Evolutionary conservation across 2,329 filamentous ascomycete species (phyloP).

Genomic region (Sphaerulina musiva): DNA sequence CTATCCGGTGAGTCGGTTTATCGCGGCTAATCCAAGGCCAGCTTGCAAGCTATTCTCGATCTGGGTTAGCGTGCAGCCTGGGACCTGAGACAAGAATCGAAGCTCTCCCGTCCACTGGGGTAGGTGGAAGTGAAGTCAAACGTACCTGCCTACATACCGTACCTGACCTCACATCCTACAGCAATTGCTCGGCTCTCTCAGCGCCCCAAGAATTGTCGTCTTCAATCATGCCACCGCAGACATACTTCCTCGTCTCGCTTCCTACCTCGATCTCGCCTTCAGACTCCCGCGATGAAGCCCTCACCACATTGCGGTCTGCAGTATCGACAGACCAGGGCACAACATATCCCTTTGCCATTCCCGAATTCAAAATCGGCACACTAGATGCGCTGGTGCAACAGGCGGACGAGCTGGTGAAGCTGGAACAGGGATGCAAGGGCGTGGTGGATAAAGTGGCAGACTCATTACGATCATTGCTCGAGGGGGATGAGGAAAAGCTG

Average conservation of each 20-base stretch:
- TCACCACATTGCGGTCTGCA: conserved; percentile 66
- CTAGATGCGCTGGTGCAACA: conserved; percentile 92
- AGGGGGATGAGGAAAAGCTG: conserved; percentile 75
- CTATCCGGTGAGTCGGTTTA: background rate
- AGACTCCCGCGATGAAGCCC: conserved; percentile 70
- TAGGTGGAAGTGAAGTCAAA: background rate
- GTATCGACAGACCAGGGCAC: conserved; percentile 68
- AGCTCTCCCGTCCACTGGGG: background rate
- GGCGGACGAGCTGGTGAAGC: conserved; percentile 87
- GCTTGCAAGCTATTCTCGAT: too few species aligned
- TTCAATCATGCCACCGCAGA: conserved; percentile 37
- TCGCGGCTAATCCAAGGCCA: background rate
- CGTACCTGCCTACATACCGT: background rate
- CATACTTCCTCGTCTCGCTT: conserved; percentile 83
- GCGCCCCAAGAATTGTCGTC: too few species aligned
- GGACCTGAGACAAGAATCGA: background rate
- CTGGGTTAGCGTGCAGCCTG: background rate
- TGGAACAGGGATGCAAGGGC: conserved; percentile 69
- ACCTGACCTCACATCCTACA: too few species aligned
- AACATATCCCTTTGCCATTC: conserved; percentile 71
- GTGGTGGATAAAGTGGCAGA: conserved; percentile 86
- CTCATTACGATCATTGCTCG: conserved; percentile 73
- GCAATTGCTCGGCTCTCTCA: too few species aligned
- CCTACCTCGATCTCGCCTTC: conserved; percentile 81
- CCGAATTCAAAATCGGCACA: conserved; percentile 96